phyloP scores from a whole-genome alignment of 2,329 filamentous ascomycete species.

The Exophiala phaeomuriformis region DNA sequence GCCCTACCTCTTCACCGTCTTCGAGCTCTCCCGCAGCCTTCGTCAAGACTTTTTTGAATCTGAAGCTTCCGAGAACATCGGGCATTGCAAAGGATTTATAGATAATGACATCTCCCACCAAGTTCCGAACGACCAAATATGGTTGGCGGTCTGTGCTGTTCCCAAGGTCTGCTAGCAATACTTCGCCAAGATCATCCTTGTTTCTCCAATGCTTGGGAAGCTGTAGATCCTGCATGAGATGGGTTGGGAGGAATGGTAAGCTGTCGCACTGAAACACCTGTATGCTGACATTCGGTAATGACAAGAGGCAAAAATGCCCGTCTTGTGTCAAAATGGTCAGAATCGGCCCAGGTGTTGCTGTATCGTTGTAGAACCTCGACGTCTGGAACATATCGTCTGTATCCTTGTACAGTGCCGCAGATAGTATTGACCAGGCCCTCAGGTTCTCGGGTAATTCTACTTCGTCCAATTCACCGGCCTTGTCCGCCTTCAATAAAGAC shows the following conservation, averaged over 20 bases:
- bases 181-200: constrained; percentile 68
- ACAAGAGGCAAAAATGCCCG: constrained; percentile 64
- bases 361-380: constrained; percentile 37
- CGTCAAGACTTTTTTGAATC: constrained; percentile 69
- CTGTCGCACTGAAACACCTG: constrained; percentile 69
- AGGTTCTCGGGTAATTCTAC: constrained; percentile 56
- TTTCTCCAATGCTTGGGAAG: constrained; percentile 61
- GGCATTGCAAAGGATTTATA: constrained; percentile 66
- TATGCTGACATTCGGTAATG: constrained; percentile 63
- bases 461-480: constrained; percentile 77
- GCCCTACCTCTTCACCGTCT: constrained; percentile 43
- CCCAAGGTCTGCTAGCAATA: constrained; percentile 77
- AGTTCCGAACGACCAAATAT: constrained; percentile 73
- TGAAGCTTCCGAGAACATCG: constrained; percentile 41
- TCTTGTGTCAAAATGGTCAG: constrained; percentile 70
- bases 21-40: constrained; percentile 43
- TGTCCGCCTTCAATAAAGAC: constrained; percentile 70
- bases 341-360: constrained; percentile 34
- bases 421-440: constrained; percentile 65
- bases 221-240: constrained; percentile 62
- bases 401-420: constrained; percentile 77
- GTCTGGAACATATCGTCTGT: constrained; percentile 49
- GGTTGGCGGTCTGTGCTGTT: constrained; percentile 63
- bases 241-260: constrained; percentile 67
- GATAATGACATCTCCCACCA: constrained; percentile 72